Percentiles rank a stretch among this genome's conserved stretches.
These are phyloP conservation scores for Penicillium psychrosexuale DNA, from an alignment of 2,329 filamentous ascomycete genomes.

Conservation along the genomic window DNA sequence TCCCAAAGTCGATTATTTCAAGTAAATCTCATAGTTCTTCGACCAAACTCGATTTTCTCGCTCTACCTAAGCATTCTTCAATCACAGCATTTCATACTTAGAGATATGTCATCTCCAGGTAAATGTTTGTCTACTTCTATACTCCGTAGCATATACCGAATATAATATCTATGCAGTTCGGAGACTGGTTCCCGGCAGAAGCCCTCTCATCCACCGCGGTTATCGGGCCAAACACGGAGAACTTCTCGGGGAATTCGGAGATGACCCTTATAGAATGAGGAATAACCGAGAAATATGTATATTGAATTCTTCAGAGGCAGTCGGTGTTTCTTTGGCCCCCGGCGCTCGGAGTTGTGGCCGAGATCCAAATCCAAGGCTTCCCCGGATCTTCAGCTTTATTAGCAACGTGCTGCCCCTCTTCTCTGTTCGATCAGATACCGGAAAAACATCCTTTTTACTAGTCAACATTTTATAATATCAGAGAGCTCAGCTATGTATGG, in stretches of 20 bases:
- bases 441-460: not conserved
- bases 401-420: not conserved
- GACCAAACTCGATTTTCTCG: not conserved
- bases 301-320: not conserved
- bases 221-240: not conserved
- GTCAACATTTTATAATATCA: not conserved
- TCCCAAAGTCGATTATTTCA: no score
- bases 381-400: conserved; percentile 8
- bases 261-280: not conserved
- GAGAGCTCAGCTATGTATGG: conserved; percentile 4
- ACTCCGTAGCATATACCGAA: not conserved
- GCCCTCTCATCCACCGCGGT: not conserved
- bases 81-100: not conserved
- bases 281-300: not conserved
- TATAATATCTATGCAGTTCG: not conserved
- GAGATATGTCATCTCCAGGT: not conserved
- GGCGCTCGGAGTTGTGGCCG: conserved; percentile 20
- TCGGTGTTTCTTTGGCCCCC: conserved; percentile 6
- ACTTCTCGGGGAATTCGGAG: not conserved
- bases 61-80: not conserved
- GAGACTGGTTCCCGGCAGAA: not conserved
- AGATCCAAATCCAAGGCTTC: conserved; percentile 6
- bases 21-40: no score
- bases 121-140: not conserved
- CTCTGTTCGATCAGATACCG: not conserved